Conservation (phyloP, 192 early-diverging fungal species). For the Backusella sp. region DNA sequence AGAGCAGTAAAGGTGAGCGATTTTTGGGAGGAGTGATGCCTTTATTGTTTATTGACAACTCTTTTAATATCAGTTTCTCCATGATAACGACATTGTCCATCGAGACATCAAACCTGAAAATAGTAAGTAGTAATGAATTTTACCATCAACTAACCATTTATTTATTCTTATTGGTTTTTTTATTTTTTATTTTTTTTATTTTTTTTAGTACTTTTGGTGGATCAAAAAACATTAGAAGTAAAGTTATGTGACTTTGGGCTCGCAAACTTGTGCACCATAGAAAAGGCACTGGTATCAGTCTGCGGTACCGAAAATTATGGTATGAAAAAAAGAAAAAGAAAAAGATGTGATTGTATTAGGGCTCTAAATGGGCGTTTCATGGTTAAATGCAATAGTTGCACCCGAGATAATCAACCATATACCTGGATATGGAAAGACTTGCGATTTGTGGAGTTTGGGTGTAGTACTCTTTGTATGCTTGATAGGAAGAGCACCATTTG, state of each 20-base stretch:
- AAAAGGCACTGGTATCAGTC: slow-evolving; percentile 39
- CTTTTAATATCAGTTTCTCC: slow-evolving; percentile 64
- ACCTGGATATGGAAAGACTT: slow-evolving; percentile 1
- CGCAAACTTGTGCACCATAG: slow-evolving; percentile 52
- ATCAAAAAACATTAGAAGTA: slow-evolving; percentile 51
- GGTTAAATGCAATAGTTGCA: slow-evolving; percentile 34
- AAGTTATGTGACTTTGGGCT: slow-evolving; percentile 95
- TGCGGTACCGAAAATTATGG: slow-evolving; percentile 88
- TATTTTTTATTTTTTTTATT: neutral
- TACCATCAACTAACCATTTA: neutral
- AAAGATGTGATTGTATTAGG: neutral
- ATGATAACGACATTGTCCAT: slow-evolving; percentile 79
- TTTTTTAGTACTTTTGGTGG: slow-evolving; percentile 42
- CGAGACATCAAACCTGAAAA: slow-evolving; percentile 92
- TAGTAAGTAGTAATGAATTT: neutral
- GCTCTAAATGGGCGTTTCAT: neutral
- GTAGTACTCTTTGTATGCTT: slow-evolving; percentile 92
- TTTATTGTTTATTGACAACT: neutral
- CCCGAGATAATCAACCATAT: neutral
- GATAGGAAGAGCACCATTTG: slow-evolving; percentile 90
- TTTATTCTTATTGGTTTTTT: neutral
- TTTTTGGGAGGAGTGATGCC: neutral
- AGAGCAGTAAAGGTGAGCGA: slow-evolving; percentile 58
- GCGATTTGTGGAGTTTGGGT: slow-evolving; percentile 92
- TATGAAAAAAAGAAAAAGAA: slow-evolving; percentile 7